phyloP scores from a whole-genome alignment of 768 basidiomycete species.

The Naganishia vishniacii region DNA sequence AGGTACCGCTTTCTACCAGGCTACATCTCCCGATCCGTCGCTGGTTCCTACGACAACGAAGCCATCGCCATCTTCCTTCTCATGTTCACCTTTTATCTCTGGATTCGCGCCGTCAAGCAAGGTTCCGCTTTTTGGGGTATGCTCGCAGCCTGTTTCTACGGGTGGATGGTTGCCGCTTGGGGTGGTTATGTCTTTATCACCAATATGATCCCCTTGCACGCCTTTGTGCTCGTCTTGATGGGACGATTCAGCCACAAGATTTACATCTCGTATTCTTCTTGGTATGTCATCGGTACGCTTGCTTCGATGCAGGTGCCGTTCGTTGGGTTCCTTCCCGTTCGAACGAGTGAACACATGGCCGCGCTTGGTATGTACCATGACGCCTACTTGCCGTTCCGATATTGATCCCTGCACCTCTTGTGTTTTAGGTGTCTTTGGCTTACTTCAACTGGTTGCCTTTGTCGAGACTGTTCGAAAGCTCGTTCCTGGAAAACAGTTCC shows the following conservation, averaged over 20 bases:
- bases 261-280: conserved; percentile 91
- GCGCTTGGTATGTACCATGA: conserved; percentile 68
- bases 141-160: conserved; percentile 89
- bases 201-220: conserved; percentile 98
- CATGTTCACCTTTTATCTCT: conserved; percentile 96
- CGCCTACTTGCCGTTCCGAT: background rate
- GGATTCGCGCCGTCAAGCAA: conserved; percentile 92
- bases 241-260: conserved; percentile 85
- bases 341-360: conserved; percentile 97
- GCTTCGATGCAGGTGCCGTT: conserved; percentile 99
- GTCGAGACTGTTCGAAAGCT: conserved; percentile 81
- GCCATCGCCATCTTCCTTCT: conserved; percentile 99
- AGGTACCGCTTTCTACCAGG: conserved; percentile 46
- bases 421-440: conserved; percentile 78
- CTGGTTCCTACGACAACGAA: conserved; percentile 98
- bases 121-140: conserved; percentile 90
- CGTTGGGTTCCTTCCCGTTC: conserved; percentile 97
- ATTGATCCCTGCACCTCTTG: background rate
- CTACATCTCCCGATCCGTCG: conserved; percentile 97
- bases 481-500: conserved; percentile 87
- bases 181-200: conserved; percentile 98
- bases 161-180: conserved; percentile 99
- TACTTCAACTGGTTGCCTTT: conserved; percentile 93
- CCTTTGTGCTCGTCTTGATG: conserved; percentile 91
- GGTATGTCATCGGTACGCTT: conserved; percentile 96